Evolutionary conservation across 1,139 yeast genomes (phyloP).

Genomic region (Hemisphaericaspora subhashii): DNA sequence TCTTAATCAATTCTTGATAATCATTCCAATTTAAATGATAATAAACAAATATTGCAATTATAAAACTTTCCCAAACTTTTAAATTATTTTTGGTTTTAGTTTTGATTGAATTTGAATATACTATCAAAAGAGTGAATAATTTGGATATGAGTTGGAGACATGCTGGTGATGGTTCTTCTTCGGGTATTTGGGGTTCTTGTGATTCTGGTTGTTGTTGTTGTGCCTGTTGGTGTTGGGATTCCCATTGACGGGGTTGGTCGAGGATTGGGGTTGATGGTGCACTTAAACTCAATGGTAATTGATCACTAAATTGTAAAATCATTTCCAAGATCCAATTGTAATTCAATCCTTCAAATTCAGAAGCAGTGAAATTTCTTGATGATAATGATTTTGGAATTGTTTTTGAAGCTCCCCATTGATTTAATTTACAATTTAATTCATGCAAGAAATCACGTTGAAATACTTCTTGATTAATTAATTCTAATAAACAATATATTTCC

Average conservation of each 20-base stretch:
- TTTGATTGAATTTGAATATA: conserved; percentile 38
- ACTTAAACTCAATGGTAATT: conserved; percentile 43
- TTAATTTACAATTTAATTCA: conserved; percentile 27
- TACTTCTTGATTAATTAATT: conserved; percentile 33
- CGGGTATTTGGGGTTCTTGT: background rate
- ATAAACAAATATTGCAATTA: conserved; percentile 35
- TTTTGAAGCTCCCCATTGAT: conserved; percentile 27
- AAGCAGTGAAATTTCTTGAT: conserved; percentile 21
- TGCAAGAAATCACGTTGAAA: conserved; percentile 30
- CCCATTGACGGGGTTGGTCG: conserved; percentile 3
- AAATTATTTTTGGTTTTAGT: conserved; percentile 31
- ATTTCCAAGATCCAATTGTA: conserved; percentile 35
- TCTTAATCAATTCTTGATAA: conserved; percentile 31
- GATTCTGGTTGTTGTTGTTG: conserved; percentile 1
- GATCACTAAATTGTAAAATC: conserved; percentile 40
- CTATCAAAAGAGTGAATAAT: conserved; percentile 36
- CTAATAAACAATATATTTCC: conserved; percentile 33
- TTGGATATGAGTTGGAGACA: conserved; percentile 28
- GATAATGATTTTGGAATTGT: conserved; percentile 20
- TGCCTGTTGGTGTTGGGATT: background rate
- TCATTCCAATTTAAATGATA: conserved; percentile 49
- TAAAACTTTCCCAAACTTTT: conserved; percentile 36
- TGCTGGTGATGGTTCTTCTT: conserved; percentile 22
- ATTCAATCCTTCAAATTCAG: conserved; percentile 37
- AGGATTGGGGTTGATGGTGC: conserved; percentile 47